These are phyloP conservation scores for Prunus padus DNA, from an alignment of 306 rosid species.

Conservation along the genomic window DNA sequence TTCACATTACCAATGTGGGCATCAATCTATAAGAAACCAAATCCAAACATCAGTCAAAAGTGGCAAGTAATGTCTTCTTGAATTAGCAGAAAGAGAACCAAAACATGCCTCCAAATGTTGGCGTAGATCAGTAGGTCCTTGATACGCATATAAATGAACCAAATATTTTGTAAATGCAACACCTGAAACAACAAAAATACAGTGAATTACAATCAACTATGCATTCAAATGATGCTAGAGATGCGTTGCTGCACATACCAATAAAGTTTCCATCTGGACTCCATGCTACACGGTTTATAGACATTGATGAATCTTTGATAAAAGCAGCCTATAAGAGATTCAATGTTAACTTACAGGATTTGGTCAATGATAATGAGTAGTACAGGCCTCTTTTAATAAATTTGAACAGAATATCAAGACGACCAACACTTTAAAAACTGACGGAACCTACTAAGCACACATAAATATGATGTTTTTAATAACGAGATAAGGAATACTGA, in stretches of 20 bases:
- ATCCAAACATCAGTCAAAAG: constrained; percentile 23
- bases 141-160: constrained; percentile 59
- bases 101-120: constrained; percentile 52
- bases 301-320: constrained; percentile 49
- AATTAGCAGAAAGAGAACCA: constrained; percentile 20
- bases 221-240: not conserved
- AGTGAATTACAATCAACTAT: constrained; percentile 17
- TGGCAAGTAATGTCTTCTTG: constrained; percentile 17
- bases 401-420: not conserved
- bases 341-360: not conserved
- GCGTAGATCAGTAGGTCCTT: constrained; percentile 50
- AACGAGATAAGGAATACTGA: not conserved
- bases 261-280: constrained; percentile 67
- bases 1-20: constrained; percentile 21
- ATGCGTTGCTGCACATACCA: constrained; percentile 43
- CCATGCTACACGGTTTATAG: constrained; percentile 64
- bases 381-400: not conserved
- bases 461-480: not conserved
- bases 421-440: not conserved
- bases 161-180: constrained; percentile 65
- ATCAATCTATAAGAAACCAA: constrained; percentile 19
- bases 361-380: not conserved
- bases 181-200: constrained; percentile 43
- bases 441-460: not conserved
- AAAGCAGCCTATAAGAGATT: constrained; percentile 38